Percentiles rank a stretch among this genome's conserved stretches.
phyloP scores from a whole-genome alignment of 306 rosid species.

The Trifolium subterraneum region DNA sequence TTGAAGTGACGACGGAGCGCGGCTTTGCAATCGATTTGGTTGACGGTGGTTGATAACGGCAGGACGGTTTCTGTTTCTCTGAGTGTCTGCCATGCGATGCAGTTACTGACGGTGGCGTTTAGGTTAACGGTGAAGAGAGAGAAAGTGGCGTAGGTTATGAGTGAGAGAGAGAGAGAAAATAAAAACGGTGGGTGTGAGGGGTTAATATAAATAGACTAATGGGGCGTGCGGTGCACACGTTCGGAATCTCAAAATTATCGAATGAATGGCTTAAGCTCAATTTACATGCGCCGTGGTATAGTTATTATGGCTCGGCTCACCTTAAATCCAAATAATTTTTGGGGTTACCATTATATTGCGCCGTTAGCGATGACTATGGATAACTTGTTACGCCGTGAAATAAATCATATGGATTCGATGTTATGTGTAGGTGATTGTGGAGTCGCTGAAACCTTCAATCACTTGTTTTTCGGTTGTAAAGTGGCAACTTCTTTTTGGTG shows the following conservation, averaged over 20 bases:
- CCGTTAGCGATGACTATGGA: too few relatives aligned
- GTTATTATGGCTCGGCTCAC: too few relatives aligned
- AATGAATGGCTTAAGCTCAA: background rate
- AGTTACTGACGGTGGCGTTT: background rate
- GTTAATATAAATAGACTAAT: slow-evolving; percentile 32
- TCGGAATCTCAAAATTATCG: slow-evolving; percentile 27
- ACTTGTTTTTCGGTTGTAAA: too few relatives aligned
- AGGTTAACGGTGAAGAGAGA: slow-evolving; percentile 21
- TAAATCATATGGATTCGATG: too few relatives aligned
- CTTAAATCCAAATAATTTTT: too few relatives aligned
- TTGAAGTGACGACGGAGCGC: slow-evolving; percentile 77
- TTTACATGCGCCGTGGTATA: too few relatives aligned
- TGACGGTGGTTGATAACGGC: slow-evolving; percentile 42
- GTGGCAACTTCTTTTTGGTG: too few relatives aligned
- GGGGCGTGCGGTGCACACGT: slow-evolving; percentile 48
- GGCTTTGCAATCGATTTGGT: slow-evolving; percentile 73
- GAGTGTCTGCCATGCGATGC: slow-evolving; percentile 60
- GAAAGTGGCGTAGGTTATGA: background rate
- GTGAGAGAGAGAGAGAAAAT: background rate
- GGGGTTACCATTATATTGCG: too few relatives aligned
- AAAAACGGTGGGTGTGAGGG: background rate
- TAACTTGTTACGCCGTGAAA: too few relatives aligned
- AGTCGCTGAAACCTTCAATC: too few relatives aligned
- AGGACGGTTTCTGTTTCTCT: slow-evolving; percentile 43
- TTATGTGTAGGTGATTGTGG: too few relatives aligned